Evolutionary conservation across 495 filamentous ascomycete species (phyloP).

Genomic region (Aspergillus avenaceus): DNA sequence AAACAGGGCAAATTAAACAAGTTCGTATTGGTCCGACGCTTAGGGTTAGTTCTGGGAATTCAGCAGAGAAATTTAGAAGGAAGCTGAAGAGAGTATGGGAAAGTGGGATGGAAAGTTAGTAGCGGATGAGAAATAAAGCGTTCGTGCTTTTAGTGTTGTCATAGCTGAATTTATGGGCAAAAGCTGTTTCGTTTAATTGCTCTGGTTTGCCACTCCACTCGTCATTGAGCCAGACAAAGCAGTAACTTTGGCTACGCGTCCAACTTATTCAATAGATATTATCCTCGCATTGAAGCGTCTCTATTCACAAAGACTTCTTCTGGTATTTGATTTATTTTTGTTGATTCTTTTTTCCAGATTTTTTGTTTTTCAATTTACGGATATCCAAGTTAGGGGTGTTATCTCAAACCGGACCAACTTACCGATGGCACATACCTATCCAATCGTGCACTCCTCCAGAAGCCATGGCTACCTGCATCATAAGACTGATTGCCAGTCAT

Average conservation of each 20-base stretch:
- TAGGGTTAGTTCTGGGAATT: neutral
- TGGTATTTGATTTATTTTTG: too few species aligned
- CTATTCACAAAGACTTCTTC: too few species aligned
- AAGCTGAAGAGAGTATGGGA: conserved; percentile 7
- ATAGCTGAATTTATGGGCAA: neutral
- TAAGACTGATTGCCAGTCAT: neutral
- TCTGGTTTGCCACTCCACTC: neutral
- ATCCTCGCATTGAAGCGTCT: too few species aligned
- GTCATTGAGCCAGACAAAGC: neutral
- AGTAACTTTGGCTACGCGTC: neutral
- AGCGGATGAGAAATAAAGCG: neutral
- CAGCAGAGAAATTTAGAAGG: neutral
- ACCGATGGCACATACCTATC: neutral
- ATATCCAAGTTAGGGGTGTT: too few species aligned
- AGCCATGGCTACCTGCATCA: neutral
- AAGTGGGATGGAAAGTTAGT: neutral
- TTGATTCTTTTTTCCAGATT: too few species aligned
- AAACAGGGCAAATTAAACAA: neutral
- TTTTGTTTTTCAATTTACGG: too few species aligned
- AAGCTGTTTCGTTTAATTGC: neutral
- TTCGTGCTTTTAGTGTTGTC: neutral
- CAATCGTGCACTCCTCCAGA: neutral
- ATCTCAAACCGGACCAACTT: too few species aligned
- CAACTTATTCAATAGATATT: neutral
- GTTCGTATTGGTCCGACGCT: neutral